These are phyloP conservation scores for Cladosporium sphaerospermum DNA, from an alignment of 2,329 filamentous ascomycete genomes.

Conservation along the genomic window DNA sequence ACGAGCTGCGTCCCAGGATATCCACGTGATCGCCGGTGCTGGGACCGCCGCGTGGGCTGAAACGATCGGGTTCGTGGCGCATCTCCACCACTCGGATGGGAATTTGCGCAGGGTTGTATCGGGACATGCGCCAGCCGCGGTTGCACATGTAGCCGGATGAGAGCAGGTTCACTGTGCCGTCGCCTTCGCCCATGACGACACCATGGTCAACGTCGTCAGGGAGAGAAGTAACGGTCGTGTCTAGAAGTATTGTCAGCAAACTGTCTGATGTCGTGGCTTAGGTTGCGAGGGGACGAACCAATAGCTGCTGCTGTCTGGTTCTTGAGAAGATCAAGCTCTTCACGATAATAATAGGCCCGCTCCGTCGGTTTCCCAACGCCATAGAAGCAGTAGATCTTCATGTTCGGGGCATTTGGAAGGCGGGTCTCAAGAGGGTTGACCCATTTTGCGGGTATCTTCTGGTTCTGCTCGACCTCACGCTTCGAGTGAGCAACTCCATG, in stretches of 20 bases:
- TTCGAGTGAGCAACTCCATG: constrained; percentile 77
- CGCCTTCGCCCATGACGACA: constrained; percentile 91
- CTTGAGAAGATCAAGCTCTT: constrained; percentile 55
- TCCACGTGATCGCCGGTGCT: constrained; percentile 87
- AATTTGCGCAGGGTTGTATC: constrained; percentile 82
- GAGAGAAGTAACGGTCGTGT: constrained; percentile 64
- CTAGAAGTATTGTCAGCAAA: constrained; percentile 24
- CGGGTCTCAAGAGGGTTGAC: constrained; percentile 89
- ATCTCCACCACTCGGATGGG: constrained; percentile 87
- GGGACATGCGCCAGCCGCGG: constrained; percentile 85
- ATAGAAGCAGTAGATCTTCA: constrained; percentile 98
- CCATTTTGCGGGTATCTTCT: constrained; percentile 63
- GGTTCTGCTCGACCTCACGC: constrained; percentile 66
- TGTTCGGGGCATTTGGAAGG: constrained; percentile 74
- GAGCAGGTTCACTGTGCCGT: constrained; percentile 90
- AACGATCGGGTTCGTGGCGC: constrained; percentile 90
- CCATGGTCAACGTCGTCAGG: constrained; percentile 66
- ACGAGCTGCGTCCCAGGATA: constrained; percentile 77
- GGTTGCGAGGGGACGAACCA: constrained; percentile 11
- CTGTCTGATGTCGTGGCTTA: background rate
- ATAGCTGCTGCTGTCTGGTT: constrained; percentile 52
- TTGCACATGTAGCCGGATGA: constrained; percentile 96
- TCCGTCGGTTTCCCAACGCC: constrained; percentile 91
- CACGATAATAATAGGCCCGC: constrained; percentile 82
- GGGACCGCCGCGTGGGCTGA: constrained; percentile 69